Base-by-base conservation (phyloP, 2,329 filamentous ascomycete genomes). In the Elsinoe arachidis region DNA sequence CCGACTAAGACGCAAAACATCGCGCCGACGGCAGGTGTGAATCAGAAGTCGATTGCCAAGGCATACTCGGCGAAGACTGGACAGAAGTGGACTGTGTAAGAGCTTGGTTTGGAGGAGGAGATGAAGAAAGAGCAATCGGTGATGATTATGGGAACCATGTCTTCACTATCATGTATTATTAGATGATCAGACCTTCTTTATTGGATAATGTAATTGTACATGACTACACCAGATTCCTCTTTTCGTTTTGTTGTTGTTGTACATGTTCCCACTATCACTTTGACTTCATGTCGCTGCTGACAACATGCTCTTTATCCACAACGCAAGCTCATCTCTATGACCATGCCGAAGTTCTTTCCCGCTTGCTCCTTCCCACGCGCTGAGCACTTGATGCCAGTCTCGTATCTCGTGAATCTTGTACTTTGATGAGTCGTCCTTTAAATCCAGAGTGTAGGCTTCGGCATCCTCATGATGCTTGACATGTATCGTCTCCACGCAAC, bases 401-500 rank as follows among this genome's bases (percentile, higher is more conserved):
- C 26, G 51, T 15, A 54, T 26, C 37, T 54, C 35, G 17, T 54
- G 51, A 38, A 54, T 26, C 15, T 54, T 54, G 41, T 23, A 10
- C 19, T 30, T 46, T n/a, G 17, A 19, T 10, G 17, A 26, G 2
- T 54, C 5, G 51, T 21, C 51, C n/a, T 9, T 41, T 3, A 39
- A 21, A 19, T 37, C 30, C 2, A 52, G 19, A 19, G 26, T 14
- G 49, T 43, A 37, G 39, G 44, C 10, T 62, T 61, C 17, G 57
- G 38, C 26, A 59, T 58, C 2, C 57, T 63, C 2, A 58, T 59
- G 37, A 65, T 58, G 6, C 47, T 52, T 35, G 30, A 52, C 17
- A 1, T 54, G 26, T 17, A 54, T 4, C 15, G 7, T 30, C 15
- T 41, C 51, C 15, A 54, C 21, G 10, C 30, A 21, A 21, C 51